Evolutionary conservation across 306 rosid genomes (phyloP), one percentile per base, ranked within the genome.

Genomic region (Cercis canadensis): DNA sequence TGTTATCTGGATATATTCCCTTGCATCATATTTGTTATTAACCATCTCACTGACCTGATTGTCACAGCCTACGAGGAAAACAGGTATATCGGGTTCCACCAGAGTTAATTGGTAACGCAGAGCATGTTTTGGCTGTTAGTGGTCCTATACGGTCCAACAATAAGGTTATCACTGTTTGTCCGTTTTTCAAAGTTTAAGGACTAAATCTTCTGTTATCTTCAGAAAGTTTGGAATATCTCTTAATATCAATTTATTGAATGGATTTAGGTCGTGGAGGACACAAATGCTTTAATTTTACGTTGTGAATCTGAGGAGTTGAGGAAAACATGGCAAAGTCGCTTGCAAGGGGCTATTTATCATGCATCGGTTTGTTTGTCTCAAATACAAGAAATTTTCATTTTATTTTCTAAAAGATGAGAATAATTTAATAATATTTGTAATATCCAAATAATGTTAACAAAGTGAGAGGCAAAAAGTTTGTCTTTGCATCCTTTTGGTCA

Each of bases 271-370:
- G 96, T 91, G 80, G 99, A 90, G 87, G 99, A 94, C 66, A 55
- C 78, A 72, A 87, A 83, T 89, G 92, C 99, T 47, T 73, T 89
- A 74, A 86, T 94, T 76, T 60, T 91, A 60, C 90, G 79, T 34
- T 91, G 87, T 73, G 96, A 91, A 39, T 89, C 92, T 65, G 96
- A 87, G 41, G 96, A 86, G 65, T 86, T 80, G 39, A 86, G 78
- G 81, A 91, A 89, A 75, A 80, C 73, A 66, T 94, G 99, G 99
- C 94, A 89, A 15, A 87, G 77, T 69, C 88, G 88, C 72, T 64
- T 91, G 82, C 95, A 89, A 81, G 89, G 96, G 77, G 99, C 96
- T 69, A 85, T 94, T 66, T 91, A 94, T 82, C 75, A 86, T 75
- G 88, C 99, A 83, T 94, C 96, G 83, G 99, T 69, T 69, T 75